These are phyloP conservation scores for Eutrema heterophyllum DNA, from an alignment of 345 rosid species.

Conservation along the genomic window DNA sequence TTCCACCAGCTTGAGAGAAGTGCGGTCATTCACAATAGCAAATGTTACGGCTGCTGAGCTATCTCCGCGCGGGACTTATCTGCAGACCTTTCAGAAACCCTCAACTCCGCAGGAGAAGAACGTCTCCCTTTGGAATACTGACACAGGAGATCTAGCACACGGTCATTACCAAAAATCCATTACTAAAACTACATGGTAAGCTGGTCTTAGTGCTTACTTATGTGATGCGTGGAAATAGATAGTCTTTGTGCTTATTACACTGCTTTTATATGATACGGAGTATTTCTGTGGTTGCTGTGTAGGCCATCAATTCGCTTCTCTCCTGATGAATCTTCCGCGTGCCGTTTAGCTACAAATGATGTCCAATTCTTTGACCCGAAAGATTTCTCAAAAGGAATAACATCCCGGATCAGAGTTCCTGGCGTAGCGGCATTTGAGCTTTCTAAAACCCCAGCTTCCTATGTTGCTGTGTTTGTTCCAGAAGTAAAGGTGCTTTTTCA, in stretches of 20 bases:
- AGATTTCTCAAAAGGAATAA: slow-evolving; percentile 79
- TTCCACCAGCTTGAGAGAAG: slow-evolving; percentile 49
- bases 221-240: neutral
- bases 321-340: slow-evolving; percentile 76
- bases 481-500: slow-evolving; percentile 70
- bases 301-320: slow-evolving; percentile 86
- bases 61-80: slow-evolving; percentile 77
- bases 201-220: neutral
- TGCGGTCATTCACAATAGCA: slow-evolving; percentile 53
- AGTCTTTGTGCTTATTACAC: neutral
- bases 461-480: slow-evolving; percentile 85
- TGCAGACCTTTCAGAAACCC: slow-evolving; percentile 85
- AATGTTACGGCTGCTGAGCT: slow-evolving; percentile 54
- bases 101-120: slow-evolving; percentile 78
- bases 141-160: slow-evolving; percentile 64
- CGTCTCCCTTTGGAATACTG: slow-evolving; percentile 58
- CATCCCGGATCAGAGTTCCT: slow-evolving; percentile 60
- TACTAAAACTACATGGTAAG: slow-evolving; percentile 76
- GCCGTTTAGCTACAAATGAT: slow-evolving; percentile 84
- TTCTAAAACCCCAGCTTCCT: slow-evolving; percentile 72
- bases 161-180: slow-evolving; percentile 70
- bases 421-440: slow-evolving; percentile 80
- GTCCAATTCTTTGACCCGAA: slow-evolving; percentile 78
- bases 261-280: neutral
- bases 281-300: slow-evolving; percentile 23